These are phyloP conservation scores for Malus hybrid DNA, from an alignment of 331 rosid genomes.

Conservation along the genomic window DNA sequence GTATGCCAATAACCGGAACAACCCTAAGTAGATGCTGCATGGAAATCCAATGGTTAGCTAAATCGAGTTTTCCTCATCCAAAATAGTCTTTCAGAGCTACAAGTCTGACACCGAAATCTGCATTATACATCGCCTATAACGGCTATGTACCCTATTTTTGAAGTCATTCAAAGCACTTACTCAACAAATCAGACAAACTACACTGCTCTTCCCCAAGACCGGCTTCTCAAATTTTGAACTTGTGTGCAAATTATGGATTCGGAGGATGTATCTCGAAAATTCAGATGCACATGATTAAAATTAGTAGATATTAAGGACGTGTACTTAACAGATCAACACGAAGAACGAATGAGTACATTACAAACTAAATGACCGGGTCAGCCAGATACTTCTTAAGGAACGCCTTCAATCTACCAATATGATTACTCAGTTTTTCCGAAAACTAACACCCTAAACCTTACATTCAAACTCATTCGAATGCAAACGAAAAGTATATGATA, in stretches of 20 bases:
- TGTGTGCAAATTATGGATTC: neutral
- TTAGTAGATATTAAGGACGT: neutral
- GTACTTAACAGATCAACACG: neutral
- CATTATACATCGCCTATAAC: neutral
- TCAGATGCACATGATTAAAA: neutral
- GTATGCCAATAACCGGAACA: constrained; percentile 79
- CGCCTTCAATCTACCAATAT: neutral
- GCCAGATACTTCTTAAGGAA: neutral
- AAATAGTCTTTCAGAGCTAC: neutral
- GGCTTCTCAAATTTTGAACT: neutral
- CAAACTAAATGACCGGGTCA: neutral
- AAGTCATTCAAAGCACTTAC: neutral
- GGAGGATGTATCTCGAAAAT: too few relatives aligned
- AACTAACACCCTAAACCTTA: neutral
- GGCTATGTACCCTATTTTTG: neutral
- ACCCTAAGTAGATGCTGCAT: constrained; percentile 77
- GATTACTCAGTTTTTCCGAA: neutral
- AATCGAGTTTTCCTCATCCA: neutral
- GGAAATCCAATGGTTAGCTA: constrained; percentile 7
- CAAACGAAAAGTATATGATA: neutral
- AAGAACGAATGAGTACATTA: neutral
- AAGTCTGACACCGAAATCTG: neutral
- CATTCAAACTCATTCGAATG: neutral
- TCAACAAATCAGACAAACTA: neutral
- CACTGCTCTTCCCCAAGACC: neutral